Evolutionary conservation across 768 basidiomycete genomes (phyloP).

Genomic region (Plicaturopsis crispa): DNA sequence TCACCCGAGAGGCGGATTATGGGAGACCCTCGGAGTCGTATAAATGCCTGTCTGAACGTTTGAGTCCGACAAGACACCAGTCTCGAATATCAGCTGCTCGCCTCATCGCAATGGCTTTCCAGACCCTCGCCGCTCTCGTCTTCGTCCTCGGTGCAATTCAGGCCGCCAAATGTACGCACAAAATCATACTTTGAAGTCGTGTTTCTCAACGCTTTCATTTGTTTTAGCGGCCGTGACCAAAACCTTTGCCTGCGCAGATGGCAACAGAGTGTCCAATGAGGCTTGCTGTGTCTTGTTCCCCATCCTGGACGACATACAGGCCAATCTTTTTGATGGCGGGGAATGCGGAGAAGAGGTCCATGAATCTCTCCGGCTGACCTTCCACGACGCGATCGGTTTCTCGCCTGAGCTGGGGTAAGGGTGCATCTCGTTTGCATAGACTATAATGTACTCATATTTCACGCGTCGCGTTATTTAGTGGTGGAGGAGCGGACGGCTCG

Average conservation of each 20-base stretch:
- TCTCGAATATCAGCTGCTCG: too few species aligned
- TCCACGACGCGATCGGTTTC: constrained; percentile 18
- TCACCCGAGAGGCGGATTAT: too few species aligned
- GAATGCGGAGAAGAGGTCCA: constrained; percentile 24
- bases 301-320: constrained; percentile 21
- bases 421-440: constrained; percentile 17
- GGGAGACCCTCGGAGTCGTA: too few species aligned
- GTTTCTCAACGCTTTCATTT: too few species aligned
- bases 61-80: too few species aligned
- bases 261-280: constrained; percentile 18
- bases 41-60: too few species aligned
- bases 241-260: constrained; percentile 23
- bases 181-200: too few species aligned
- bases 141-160: too few species aligned
- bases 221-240: too few species aligned
- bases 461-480: constrained; percentile 24
- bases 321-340: constrained; percentile 18
- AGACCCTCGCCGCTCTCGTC: too few species aligned
- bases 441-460: constrained; percentile 13
- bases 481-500: constrained; percentile 17
- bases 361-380: constrained; percentile 17
- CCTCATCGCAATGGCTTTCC: too few species aligned
- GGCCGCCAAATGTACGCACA: too few species aligned
- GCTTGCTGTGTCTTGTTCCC: constrained; percentile 24
- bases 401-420: constrained; percentile 5